Base-by-base conservation (phyloP, 75 land plant species). In the Pinus albicaulis region DNA sequence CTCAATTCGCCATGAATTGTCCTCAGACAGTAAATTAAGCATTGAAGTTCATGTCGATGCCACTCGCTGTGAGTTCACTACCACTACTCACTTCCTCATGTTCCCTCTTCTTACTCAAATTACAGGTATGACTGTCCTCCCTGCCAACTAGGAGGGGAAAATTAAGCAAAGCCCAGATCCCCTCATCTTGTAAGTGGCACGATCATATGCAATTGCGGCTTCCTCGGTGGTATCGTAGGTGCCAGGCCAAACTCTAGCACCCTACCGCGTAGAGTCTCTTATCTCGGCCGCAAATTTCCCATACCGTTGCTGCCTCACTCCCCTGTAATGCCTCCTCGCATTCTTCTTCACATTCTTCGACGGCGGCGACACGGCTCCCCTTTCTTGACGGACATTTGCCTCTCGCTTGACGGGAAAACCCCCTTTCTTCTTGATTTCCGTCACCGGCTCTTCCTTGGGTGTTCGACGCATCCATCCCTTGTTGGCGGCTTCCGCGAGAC, bases 281-380 rank as follows among this genome's bases (percentile, higher is more conserved):
- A 85, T 85, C 59, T 85, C 87, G 0, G 86, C 86, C 5, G 83
- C 83, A 55, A 71, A 86, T 55, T 82, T 86, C 15, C 87, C 87
- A 82, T 84, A 86, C 56, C 85, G 88, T 66, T 85, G 77, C 76
- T 76, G 69, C 72, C 88, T 77, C 17, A 86, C 88, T 17, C 86
- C 86, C 7, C 86, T 53, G 75, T 80, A 85, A 38, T 73, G 75
- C 5, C 63, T 73, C 19, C 76, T 79, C 16, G 57, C 64, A 66
- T 44, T 77, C 34, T 26, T 63, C 64, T 56, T 44, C 48, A 41
- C 4, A 41, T 17, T 57, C 62, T 71, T 77, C 56, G 28, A 31
- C 44, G 59, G 13, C 66, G 38, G 53, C 23, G 56, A n/a, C n/a
- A n/a, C 5, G 22, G 10, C 4, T 36, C 8, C 7, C 0, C 1